Evolutionary conservation across 2,329 filamentous ascomycete genomes (phyloP).

Genomic region (Sclerotiophoma versabilis): DNA sequence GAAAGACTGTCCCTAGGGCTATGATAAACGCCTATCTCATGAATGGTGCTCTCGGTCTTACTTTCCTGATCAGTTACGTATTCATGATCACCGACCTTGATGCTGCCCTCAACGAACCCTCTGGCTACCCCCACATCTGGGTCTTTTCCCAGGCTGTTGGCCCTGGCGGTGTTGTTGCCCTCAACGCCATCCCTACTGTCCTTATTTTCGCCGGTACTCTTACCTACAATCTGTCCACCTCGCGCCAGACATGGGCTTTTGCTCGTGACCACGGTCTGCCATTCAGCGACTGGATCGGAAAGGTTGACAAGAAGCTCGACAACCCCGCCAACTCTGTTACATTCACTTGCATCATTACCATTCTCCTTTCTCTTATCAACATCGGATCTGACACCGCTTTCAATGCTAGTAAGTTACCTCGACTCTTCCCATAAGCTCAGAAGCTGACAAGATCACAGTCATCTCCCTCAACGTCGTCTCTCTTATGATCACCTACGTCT

Average conservation of each 20-base stretch:
- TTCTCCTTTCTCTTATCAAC: conserved; percentile 43
- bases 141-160: conserved; percentile 40
- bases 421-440: neutral
- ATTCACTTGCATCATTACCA: conserved; percentile 38
- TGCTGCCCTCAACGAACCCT: conserved; percentile 36
- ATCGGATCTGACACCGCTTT: conserved; percentile 47
- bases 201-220: conserved; percentile 43
- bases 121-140: conserved; percentile 47
- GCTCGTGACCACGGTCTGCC: conserved; percentile 46
- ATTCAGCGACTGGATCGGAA: conserved; percentile 39
- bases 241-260: conserved; percentile 48
- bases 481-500: conserved; percentile 52
- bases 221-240: conserved; percentile 41
- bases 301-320: conserved; percentile 35
- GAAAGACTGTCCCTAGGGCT: conserved; percentile 50
- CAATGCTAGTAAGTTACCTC: conserved; percentile 35
- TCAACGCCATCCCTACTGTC: conserved; percentile 41
- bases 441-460: conserved; percentile 34
- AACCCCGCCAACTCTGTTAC: conserved; percentile 44
- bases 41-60: conserved; percentile 48
- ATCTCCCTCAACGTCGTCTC: conserved; percentile 50
- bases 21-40: conserved; percentile 53
- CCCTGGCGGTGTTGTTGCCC: conserved; percentile 35
- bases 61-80: conserved; percentile 44
- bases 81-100: conserved; percentile 45